Evolutionary conservation across 2,329 filamentous ascomycete species (phyloP), one percentile per base, ranked within the genome.

Genomic region (Aspergillus sp.): DNA sequence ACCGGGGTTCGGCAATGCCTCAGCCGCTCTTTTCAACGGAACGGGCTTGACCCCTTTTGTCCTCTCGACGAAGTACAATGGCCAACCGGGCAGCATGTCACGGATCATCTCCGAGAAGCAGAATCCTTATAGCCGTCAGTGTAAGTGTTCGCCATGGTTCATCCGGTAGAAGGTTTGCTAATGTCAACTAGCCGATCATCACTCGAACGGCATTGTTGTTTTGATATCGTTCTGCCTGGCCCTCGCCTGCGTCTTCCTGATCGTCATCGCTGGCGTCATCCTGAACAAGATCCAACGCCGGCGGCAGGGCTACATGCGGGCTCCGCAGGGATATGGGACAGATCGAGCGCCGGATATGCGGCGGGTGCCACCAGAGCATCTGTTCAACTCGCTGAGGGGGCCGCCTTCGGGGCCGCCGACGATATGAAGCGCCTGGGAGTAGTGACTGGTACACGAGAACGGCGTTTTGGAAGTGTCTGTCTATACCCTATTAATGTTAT

Each of bases 11-110:
- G 88, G 89, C 37, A 80, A 78, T 36, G 85, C 82, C 4, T 93
- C 89, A 10, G 86, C 85, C 6, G 89, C 80, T 5, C 66, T 95
- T 16, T 98, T 83, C 66, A 85, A 96, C 51, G 91, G 91, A 48
- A 85, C 78, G 8, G 64, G 68, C 2, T 78, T 89, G 53, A 69
- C 69, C 32, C 89, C 91, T 0, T 94, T 89, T 56, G 73, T 86
- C 25, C 72, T 98, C 26, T 83, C 88, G 2, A 81, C 76, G 28
- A 80, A 71, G 37, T 61, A 71, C 8, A 70, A 77, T 48, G 77
- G 77, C 37, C 68, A 69, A 8, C 67, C 75, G 8, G 86, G 88
- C 30, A 88, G 77, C 48, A 74, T 98, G 49, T 78, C 82, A 20
- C 77, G 75, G 44, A 71, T 96, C 40, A 93, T 98, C 57, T 82